These are phyloP conservation scores for Thelonectria blattea DNA, from an alignment of 2,329 filamentous ascomycete species.

Conservation along the genomic window DNA sequence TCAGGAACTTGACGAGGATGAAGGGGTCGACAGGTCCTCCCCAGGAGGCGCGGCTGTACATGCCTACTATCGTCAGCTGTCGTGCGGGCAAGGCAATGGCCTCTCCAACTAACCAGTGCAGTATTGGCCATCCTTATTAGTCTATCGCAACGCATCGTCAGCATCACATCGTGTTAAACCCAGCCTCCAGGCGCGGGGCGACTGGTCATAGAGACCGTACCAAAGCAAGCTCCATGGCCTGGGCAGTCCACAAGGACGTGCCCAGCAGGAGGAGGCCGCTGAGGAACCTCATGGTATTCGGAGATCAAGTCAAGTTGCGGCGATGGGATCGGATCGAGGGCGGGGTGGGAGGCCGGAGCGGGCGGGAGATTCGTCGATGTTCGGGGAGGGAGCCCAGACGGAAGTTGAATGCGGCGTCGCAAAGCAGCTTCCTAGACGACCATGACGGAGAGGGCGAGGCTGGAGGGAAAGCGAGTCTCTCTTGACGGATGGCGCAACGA, in stretches of 20 bases:
- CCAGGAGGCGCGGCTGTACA: conserved; percentile 93
- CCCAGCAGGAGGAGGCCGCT: conserved; percentile 57
- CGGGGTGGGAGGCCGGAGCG: conserved; percentile 3
- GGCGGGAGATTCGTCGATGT: conserved; percentile 3
- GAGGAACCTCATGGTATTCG: conserved; percentile 60
- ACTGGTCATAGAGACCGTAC: conserved; percentile 46
- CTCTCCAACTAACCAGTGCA: conserved; percentile 64
- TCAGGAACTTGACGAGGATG: conserved; percentile 81
- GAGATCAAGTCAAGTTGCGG: conserved; percentile 10
- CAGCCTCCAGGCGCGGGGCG: neutral
- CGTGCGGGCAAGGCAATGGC: neutral
- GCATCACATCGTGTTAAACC: conserved; percentile 14
- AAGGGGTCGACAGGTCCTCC: conserved; percentile 87
- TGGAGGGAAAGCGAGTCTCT: neutral
- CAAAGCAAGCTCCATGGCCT: conserved; percentile 64
- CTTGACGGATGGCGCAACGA: neutral
- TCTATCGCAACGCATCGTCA: conserved; percentile 54
- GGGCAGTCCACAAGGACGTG: conserved; percentile 59
- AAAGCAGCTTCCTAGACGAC: conserved; percentile 11
- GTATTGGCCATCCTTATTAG: conserved; percentile 78
- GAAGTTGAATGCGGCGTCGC: conserved; percentile 14
- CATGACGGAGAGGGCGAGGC: conserved; percentile 10
- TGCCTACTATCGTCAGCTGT: conserved; percentile 59
- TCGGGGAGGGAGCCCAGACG: conserved; percentile 1
- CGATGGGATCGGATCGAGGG: conserved; percentile 22